A percentile compares a stretch with the other conserved stretches of the same genome.
These are phyloP conservation scores for Colletotrichum kahawae DNA, from an alignment of 2,329 filamentous ascomycete species.

Conservation along the genomic window DNA sequence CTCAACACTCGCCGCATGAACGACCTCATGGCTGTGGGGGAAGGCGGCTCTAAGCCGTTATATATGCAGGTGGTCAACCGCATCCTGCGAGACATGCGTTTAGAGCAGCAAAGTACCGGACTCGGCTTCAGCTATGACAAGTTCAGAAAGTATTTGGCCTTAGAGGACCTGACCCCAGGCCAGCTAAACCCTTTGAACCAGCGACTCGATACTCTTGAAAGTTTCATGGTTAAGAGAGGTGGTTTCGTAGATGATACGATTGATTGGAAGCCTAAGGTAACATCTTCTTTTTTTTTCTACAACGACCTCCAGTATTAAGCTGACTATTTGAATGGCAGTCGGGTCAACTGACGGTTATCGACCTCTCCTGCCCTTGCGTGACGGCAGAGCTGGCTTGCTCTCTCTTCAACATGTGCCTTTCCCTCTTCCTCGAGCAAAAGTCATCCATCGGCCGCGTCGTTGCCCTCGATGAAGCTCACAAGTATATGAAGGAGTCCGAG, in stretches of 20 bases:
- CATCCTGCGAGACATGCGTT: conserved; percentile 61
- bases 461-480: conserved; percentile 80
- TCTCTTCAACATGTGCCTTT: conserved; percentile 75
- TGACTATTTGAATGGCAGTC: not conserved
- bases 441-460: conserved; percentile 61
- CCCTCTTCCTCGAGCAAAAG: conserved; percentile 65
- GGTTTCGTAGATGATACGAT: conserved; percentile 1
- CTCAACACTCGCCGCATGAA: conserved; percentile 64
- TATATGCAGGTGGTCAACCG: conserved; percentile 62
- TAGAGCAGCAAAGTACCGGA: conserved; percentile 42
- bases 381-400: conserved; percentile 70
- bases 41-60: conserved; percentile 49
- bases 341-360: conserved; percentile 65
- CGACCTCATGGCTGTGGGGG: conserved; percentile 62
- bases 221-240: conserved; percentile 54
- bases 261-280: conserved; percentile 31
- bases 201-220: conserved; percentile 67
- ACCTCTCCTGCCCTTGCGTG: conserved; percentile 76
- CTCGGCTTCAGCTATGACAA: conserved; percentile 52
- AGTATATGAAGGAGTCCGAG: conserved; percentile 67
- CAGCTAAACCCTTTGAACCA: conserved; percentile 63
- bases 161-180: conserved; percentile 43
- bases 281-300: too few relatives aligned
- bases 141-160: conserved; percentile 46
- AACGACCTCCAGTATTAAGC: too few relatives aligned